phyloP scores from a whole-genome alignment of 2,329 filamentous ascomycete species.

The Alternaria gansuensis region DNA sequence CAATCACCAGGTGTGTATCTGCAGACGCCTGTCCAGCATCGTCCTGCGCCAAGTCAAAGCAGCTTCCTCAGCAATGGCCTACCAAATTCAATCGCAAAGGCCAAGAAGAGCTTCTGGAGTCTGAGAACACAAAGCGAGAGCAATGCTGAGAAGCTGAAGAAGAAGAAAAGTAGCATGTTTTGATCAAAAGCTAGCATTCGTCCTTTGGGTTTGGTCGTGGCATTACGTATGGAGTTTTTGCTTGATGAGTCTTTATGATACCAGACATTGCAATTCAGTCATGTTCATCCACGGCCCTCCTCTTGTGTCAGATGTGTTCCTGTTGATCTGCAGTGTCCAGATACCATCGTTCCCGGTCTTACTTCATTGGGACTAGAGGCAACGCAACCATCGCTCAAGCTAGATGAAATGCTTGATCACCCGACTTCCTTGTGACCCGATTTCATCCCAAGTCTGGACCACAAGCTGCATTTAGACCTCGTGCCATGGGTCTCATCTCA shows the following conservation, averaged over 20 bases:
- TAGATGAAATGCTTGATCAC: not conserved
- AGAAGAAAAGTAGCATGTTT: constrained; percentile 58
- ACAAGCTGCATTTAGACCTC: not conserved
- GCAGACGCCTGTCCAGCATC: constrained; percentile 36
- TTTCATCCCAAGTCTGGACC: no score
- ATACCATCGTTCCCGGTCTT: not conserved
- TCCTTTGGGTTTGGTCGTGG: constrained; percentile 12
- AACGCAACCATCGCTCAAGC: not conserved
- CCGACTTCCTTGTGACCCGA: not conserved
- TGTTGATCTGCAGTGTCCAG: not conserved
- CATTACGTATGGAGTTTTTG: constrained; percentile 8
- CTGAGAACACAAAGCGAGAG: constrained; percentile 46
- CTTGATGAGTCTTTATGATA: constrained; percentile 11
- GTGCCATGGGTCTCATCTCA: not conserved
- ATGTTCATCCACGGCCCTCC: not conserved
- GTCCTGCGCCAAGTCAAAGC: constrained; percentile 45
- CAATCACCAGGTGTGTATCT: constrained; percentile 42
- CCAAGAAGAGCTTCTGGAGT: constrained; percentile 53
- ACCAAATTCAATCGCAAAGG: constrained; percentile 39
- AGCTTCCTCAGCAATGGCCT: constrained; percentile 49
- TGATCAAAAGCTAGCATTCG: constrained; percentile 28
- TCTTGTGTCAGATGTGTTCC: not conserved
- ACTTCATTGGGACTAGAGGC: not conserved
- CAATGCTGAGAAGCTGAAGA: constrained; percentile 49
- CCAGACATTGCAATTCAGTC: constrained; percentile 1